Evolutionary conservation across 1,284 basidiomycete species (phyloP).

Genomic region (Acaromyces ingoldii): DNA sequence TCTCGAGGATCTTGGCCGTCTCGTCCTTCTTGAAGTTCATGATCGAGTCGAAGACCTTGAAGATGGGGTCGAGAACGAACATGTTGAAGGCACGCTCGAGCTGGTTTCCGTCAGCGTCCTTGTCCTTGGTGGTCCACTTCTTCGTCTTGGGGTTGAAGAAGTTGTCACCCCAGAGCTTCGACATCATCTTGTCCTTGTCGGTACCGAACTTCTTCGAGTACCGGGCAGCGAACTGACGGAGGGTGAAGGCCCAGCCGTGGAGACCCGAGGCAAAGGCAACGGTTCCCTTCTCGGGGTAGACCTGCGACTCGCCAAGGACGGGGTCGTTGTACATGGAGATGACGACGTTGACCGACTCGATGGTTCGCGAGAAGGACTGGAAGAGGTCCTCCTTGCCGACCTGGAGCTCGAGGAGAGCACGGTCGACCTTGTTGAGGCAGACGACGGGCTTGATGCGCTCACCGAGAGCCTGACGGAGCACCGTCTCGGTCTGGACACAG

Average conservation of each 20-base stretch:
- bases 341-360: constrained; percentile 98
- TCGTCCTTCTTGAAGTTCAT: constrained; percentile 99
- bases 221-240: constrained; percentile 90
- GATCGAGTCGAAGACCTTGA: constrained; percentile 95
- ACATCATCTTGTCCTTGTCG: constrained; percentile 97
- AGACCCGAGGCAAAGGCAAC: constrained; percentile 99
- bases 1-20: constrained; percentile 79
- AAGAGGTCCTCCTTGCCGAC: constrained; percentile 94
- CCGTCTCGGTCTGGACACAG: constrained; percentile 99
- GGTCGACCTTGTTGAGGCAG: constrained; percentile 99
- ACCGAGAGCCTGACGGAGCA: constrained; percentile 90
- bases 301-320: constrained; percentile 95
- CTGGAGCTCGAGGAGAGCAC: constrained; percentile 97
- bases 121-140: constrained; percentile 86
- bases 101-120: constrained; percentile 74
- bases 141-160: constrained; percentile 96
- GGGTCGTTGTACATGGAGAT: constrained; percentile 95
- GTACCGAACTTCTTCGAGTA: constrained; percentile 99
- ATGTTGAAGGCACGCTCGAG: constrained; percentile 63
- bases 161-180: constrained; percentile 98
- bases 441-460: constrained; percentile 99
- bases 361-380: constrained; percentile 95
- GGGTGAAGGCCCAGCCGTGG: constrained; percentile 99
- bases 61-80: constrained; percentile 99
- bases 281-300: constrained; percentile 97